Evolutionary conservation across 2,329 filamentous ascomycete species (phyloP), one percentile per base, ranked within the genome.

Genomic region (Aspergillus fructus): DNA sequence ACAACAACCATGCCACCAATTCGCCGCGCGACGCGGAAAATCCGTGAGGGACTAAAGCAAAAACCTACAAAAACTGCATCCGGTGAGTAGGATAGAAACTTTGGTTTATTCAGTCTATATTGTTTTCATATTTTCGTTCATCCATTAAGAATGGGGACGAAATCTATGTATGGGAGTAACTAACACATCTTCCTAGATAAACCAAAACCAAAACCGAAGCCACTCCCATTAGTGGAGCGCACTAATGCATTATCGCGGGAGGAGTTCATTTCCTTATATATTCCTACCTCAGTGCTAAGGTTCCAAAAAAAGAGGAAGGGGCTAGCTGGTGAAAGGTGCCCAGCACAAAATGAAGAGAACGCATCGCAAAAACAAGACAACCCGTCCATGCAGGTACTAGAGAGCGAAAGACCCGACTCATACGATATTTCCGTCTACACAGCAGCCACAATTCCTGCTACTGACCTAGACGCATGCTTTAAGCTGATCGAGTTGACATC

Each of bases 401-500:
- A 50, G 15, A 13, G 9, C 4, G 27, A 11, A 30, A 30, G 3
- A 9, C 27, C 6, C 34, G 7, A 50, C 9, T 12, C 17, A 53
- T 53, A 43, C 37, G 41, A 17, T 15, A 34, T 76, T 39, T 66
- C 71, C 21, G 62, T 76, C 30, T 68, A 74, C 59, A 71, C 68
- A 2, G 68, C 74, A 30, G 60, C 63, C 48, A 76, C 65, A 7
- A 72, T 84, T 43, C 65, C 72, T 1, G 23, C 62, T 2, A 40
- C 60, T 0, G 77, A 81, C 45, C 68, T 85, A 33, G 68, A 78
- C n/a, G 70, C 74, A 21, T 86, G 83, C 66, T 78, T 85, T 58
- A 63, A 73, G 4, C 76, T 88, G 6, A 75, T 88, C 50, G 75
- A 82, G 60, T 64, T 69, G 3, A 87, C 84, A 0, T 85, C 83